Conservation (phyloP, 495 filamentous ascomycete genomes). For the Amorphotheca resinae region DNA sequence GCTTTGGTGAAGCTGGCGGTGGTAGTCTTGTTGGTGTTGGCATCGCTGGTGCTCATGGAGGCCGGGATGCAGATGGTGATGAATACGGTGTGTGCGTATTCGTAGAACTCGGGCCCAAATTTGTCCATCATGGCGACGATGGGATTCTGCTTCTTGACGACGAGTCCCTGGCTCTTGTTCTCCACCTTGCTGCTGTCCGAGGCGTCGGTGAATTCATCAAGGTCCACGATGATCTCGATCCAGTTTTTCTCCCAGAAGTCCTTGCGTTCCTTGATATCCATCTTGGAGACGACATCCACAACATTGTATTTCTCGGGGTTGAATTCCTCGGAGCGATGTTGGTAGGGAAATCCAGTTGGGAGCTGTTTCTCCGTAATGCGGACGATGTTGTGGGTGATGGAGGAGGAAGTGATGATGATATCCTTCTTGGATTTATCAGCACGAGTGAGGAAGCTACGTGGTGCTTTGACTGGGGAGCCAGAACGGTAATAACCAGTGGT, state of each 20-base stretch:
- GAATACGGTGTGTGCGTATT: neutral
- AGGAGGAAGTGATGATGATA: neutral
- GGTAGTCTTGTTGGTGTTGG: neutral
- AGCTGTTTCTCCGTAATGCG: neutral
- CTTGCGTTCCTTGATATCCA: neutral
- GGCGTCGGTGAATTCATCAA: neutral
- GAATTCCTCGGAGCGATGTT: neutral
- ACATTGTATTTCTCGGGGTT: neutral
- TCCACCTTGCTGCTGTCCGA: neutral
- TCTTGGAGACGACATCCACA: neutral
- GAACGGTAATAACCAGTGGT: neutral
- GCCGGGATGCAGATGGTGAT: neutral
- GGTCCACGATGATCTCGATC: constrained; percentile 1
- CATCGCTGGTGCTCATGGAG: neutral
- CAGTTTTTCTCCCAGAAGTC: constrained; percentile 1
- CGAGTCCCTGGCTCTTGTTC: neutral
- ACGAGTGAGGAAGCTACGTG: neutral
- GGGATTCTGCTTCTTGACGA: neutral
- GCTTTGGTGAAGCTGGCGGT: neutral
- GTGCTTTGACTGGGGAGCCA: neutral
- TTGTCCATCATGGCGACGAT: neutral
- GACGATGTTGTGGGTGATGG: neutral
- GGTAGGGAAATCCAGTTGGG: neutral
- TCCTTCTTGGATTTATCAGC: neutral
- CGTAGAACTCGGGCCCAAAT: neutral